Base-by-base conservation (phyloP, 495 filamentous ascomycete species). In the Sphaerosporella brunnea region DNA sequence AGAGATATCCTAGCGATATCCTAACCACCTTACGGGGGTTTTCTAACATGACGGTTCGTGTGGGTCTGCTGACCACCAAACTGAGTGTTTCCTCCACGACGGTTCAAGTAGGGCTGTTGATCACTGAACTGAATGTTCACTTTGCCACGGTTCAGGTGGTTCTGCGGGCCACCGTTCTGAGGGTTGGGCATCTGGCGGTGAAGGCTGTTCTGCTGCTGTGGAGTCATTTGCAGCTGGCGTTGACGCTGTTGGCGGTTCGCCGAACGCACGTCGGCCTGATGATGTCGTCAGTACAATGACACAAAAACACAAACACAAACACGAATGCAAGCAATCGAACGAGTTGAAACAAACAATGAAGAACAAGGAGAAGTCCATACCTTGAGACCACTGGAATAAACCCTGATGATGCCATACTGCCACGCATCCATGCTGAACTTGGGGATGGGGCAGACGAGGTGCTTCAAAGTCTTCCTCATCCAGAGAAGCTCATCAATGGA, bases 391-490 rank as follows among this genome's bases (percentile, higher is more conserved):
- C 1, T 18, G 2, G 37, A 21, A 20, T 40, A 20, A n/a, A 20
- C 20, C 37, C 18, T 40, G 41, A 44, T 24, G 20, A 44, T 44
- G 20, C 24, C 24, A n/a, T 44, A 24, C n/a, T 36, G 47, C 53
- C 53, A 58, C 1, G 55, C 55, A 18, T 53, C 54, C 9, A 43
- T 30, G 15, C 47, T 48, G 16, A 58, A 58, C 10, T 35, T 53
- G 21, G 25, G 48, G 15, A 58, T 39, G 15, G 55, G 55, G 16
- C 55, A 58, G 15, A 42, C 47, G 9, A 58, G 36, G 36, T 50
- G 53, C 4, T 44, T 49, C 8, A 58, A 47, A 21, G 50, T 51
- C 15, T 16, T 24, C 11, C 55, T 44, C 50, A 56, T 53, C 23
- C 30, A 18, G 30, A 57, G 21, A 7, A 58, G 47, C 30, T 58